Evolutionary conservation across 192 early-diverging fungal species (phyloP).

Genomic region (Coemansia sp.): DNA sequence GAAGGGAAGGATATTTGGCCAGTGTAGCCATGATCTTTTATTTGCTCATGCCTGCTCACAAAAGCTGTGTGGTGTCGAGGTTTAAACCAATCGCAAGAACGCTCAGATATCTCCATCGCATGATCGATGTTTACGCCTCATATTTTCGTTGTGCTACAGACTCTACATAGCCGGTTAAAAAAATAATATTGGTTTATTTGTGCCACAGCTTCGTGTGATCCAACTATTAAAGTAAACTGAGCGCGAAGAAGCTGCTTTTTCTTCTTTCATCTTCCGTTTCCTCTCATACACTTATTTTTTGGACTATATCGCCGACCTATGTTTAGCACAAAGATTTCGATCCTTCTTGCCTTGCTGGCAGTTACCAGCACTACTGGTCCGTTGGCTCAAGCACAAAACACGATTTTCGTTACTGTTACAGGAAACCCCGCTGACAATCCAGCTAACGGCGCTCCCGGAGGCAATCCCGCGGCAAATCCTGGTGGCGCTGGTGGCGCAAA

Average conservation of each 20-base stretch:
- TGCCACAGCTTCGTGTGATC: no score
- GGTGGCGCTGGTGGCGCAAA: neutral
- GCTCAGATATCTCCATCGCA: neutral
- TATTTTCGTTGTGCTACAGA: neutral
- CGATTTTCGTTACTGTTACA: slow-evolving; percentile 4
- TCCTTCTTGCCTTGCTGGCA: slow-evolving; percentile 2
- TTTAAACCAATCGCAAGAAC: no score
- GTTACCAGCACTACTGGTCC: slow-evolving; percentile 2
- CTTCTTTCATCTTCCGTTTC: neutral
- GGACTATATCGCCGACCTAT: neutral
- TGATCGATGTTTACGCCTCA: neutral
- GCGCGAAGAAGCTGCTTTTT: neutral
- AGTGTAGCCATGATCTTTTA: no score
- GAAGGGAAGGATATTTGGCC: no score
- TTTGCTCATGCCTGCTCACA: no score
- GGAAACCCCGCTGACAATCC: slow-evolving; percentile 3
- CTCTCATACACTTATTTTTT: neutral
- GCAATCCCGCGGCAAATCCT: neutral
- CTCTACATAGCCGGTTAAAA: no score
- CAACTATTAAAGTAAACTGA: neutral
- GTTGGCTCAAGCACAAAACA: neutral
- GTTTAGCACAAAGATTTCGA: slow-evolving; percentile 5
- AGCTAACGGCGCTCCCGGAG: neutral
- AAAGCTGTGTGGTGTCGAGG: no score
- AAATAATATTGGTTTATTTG: no score